Base-by-base conservation (phyloP, 1,284 basidiomycete species). In the Vanrija humicola region DNA sequence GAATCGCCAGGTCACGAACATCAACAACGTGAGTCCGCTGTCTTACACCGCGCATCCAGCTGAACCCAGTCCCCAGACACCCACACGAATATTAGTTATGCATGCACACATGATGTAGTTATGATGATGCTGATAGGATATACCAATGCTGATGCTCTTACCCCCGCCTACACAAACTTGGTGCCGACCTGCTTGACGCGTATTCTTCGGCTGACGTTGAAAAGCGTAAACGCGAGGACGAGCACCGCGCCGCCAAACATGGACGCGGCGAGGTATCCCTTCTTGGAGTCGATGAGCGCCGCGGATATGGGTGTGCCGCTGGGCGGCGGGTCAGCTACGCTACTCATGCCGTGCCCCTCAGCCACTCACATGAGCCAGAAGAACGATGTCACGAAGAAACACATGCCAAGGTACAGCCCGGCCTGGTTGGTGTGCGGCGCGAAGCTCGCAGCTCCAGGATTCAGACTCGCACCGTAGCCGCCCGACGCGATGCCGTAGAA, bases 361-460 rank as follows among this genome's bases (percentile, higher is more conserved):
- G 34, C 12, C 34, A 34, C 34, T 34, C 34, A 34, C 34, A 34
- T 15, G 12, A 34, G 34, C 34, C 34, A 34, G 34, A 34, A 34
- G 34, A 34, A 34, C 34, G 34, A 34, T 10, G 34, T 34, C 34
- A 34, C 48, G 23, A 55, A 49, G 26, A 68, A 66, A 43, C 56
- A 60, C 69, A 71, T 71, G 50, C 69, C 69, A 34, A 71, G 63
- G 45, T 71, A 69, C 26, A 61, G 50, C 43, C 69, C 68, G 0
- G 58, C 54, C 57, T 68, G 65, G 50, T 67, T 61, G 1, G 67
- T 58, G 39, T 65, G 48, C 3, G 67, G 64, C 0, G 68, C 63
- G 45, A 72, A 68, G 14, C 54, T 59, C 9, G 69, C 67, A 0
- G 67, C 65, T 23, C 61, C 62, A 10, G 67, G 63, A 50, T 68